phyloP scores from a whole-genome alignment of 2,329 filamentous ascomycete species.

The Pestalotiopsis sp. region DNA sequence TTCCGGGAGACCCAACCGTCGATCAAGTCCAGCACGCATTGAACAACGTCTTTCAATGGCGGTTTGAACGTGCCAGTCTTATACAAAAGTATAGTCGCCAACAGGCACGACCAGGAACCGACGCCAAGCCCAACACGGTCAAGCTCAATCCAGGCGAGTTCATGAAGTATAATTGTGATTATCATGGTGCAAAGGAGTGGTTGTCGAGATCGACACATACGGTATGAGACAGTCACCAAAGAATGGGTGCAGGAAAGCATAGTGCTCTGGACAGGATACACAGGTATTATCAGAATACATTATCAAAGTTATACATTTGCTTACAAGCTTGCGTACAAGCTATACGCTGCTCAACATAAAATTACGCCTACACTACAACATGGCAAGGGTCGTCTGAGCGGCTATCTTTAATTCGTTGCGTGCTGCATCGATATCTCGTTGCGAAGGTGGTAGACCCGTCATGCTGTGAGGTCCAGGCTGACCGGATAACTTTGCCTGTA shows the following conservation, averaged over 20 bases:
- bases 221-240: neutral
- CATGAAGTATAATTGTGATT: slow-evolving; percentile 40
- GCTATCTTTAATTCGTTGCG: neutral
- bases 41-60: slow-evolving; percentile 21
- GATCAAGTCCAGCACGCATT: slow-evolving; percentile 22
- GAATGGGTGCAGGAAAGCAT: neutral
- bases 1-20: slow-evolving; percentile 13
- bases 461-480: neutral
- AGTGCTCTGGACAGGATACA: neutral
- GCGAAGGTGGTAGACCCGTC: neutral
- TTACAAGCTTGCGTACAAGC: neutral
- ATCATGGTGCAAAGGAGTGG: slow-evolving; percentile 36
- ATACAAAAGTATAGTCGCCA: slow-evolving; percentile 43
- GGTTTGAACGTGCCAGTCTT: slow-evolving; percentile 36
- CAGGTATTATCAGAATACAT: neutral
- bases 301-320: neutral
- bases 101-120: slow-evolving; percentile 36
- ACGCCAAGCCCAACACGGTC: slow-evolving; percentile 29
- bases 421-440: neutral
- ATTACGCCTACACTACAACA: neutral
- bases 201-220: neutral
- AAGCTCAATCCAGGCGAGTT: slow-evolving; percentile 37
- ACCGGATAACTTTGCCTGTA: neutral
- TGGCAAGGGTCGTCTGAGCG: neutral
- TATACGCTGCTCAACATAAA: too few relatives aligned